Percentiles rank a stretch among this genome's conserved stretches.
These are phyloP conservation scores for Verticillium dahliae DNA, from an alignment of 2,329 filamentous ascomycete genomes.

Conservation along the genomic window DNA sequence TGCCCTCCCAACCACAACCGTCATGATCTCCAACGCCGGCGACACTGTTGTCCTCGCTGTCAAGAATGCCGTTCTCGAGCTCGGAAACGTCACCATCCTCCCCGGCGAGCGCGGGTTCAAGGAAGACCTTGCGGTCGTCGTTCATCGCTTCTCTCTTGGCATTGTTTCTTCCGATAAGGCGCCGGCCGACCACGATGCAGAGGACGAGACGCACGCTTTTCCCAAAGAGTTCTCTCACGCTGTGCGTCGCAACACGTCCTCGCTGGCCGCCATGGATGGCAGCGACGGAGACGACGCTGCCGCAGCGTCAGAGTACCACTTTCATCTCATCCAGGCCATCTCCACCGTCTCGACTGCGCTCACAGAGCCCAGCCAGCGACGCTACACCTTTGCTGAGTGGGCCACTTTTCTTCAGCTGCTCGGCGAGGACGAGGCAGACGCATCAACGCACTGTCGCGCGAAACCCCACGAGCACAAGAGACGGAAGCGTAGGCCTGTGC, in stretches of 20 bases:
- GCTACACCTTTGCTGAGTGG: conserved; percentile 81
- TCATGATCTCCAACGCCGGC: conserved; percentile 76
- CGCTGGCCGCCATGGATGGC: background rate
- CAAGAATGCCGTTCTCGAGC: conserved; percentile 45
- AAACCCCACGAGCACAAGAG: conserved; percentile 14
- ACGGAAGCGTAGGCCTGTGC: background rate
- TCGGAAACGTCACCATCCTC: conserved; percentile 55
- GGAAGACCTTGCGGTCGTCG: conserved; percentile 35
- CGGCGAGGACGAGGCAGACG: conserved; percentile 52
- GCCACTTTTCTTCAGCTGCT: conserved; percentile 76
- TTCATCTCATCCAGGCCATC: conserved; percentile 69
- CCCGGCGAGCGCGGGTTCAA: conserved; percentile 47
- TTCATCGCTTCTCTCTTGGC: conserved; percentile 6
- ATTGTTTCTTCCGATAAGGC: conserved; percentile 2
- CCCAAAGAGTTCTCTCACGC: background rate
- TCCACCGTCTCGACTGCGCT: conserved; percentile 58
- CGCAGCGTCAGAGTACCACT: conserved; percentile 40
- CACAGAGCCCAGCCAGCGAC: conserved; percentile 47
- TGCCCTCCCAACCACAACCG: conserved; percentile 80
- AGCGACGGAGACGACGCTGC: background rate
- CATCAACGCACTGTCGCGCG: conserved; percentile 41
- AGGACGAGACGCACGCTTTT: conserved; percentile 22
- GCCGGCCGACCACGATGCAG: conserved; percentile 10
- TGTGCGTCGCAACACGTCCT: conserved; percentile 3
- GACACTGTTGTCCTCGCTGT: conserved; percentile 70